These are phyloP conservation scores for Ceriops tagal DNA, from an alignment of 345 rosid genomes.

Conservation along the genomic window DNA sequence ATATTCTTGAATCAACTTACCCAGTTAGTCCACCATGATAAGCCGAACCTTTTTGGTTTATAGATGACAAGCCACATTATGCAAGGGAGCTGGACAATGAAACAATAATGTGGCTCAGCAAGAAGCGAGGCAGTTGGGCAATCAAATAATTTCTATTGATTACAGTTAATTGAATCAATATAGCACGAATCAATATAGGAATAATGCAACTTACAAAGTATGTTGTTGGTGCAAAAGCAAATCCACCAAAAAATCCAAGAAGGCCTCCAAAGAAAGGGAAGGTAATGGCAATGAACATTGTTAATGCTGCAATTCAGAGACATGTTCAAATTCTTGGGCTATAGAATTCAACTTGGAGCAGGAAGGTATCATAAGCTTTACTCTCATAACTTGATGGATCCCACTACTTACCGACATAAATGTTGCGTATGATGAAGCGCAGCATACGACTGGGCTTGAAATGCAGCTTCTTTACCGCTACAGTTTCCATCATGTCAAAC, in stretches of 20 bases:
- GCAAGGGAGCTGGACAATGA: constrained; percentile 26
- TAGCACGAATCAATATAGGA: not conserved
- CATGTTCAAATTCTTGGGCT: not conserved
- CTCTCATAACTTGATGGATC: not conserved
- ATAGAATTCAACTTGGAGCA: not conserved
- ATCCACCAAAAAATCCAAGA: constrained; percentile 30
- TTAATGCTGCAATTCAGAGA: constrained; percentile 17
- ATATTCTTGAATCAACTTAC: constrained; percentile 7
- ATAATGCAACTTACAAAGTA: constrained; percentile 24
- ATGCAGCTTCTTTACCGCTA: constrained; percentile 22
- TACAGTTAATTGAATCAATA: too few species aligned
- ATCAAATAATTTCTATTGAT: not conserved
- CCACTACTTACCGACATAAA: constrained; percentile 25
- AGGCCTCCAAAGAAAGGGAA: constrained; percentile 33
- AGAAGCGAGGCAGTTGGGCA: too few species aligned
- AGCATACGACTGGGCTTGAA: constrained; percentile 20
- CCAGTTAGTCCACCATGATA: constrained; percentile 35
- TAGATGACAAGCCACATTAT: constrained; percentile 28
- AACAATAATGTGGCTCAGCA: not conserved
- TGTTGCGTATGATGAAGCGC: constrained; percentile 20
- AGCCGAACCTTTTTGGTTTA: constrained; percentile 25
- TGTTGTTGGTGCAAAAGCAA: constrained; percentile 35
- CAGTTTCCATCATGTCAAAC: constrained; percentile 33
- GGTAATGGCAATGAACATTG: constrained; percentile 28
- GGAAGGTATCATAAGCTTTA: not conserved